A percentile compares a stretch with the other conserved stretches of the same genome.
These are phyloP conservation scores for Manihot esculenta DNA, from an alignment of 441 rosid species.

Conservation along the genomic window DNA sequence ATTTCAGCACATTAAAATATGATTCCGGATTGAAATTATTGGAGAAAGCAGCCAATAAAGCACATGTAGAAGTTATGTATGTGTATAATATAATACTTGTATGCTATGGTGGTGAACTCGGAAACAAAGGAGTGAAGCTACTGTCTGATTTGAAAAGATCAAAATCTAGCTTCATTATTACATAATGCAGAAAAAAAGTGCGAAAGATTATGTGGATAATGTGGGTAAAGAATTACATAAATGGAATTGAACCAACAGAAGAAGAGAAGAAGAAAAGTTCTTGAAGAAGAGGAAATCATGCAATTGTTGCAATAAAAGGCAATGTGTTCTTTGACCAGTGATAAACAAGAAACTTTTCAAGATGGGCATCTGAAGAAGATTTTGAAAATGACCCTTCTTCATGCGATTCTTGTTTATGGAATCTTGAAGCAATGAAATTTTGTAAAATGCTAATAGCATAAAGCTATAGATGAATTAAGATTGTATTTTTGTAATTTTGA, in stretches of 20 bases:
- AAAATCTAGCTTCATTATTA: not conserved
- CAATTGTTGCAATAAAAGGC: too few relatives aligned
- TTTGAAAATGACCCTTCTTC: not conserved
- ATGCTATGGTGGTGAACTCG: not conserved
- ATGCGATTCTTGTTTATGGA: conserved; percentile 15
- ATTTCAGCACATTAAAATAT: not conserved
- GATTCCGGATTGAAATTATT: not conserved
- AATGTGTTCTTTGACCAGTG: not conserved
- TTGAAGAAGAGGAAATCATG: not conserved
- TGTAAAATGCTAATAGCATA: conserved; percentile 4
- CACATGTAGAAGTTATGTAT: conserved; percentile 12
- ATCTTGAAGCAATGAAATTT: conserved; percentile 5
- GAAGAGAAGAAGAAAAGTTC: too few relatives aligned
- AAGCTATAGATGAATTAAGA: not conserved
- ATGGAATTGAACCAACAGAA: not conserved
- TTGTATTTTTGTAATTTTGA: too few relatives aligned
- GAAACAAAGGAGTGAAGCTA: not conserved
- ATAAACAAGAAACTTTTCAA: not conserved
- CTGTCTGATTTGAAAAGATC: not conserved
- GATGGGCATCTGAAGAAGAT: not conserved
- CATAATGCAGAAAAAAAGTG: conserved; percentile 9
- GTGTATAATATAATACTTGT: conserved; percentile 6
- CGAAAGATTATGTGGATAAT: rapidly evolving
- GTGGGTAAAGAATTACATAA: not conserved
- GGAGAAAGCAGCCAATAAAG: conserved; percentile 1